phyloP scores from a whole-genome alignment of 2,329 filamentous ascomycete genomes.

The Ceratocystis alfenasii region DNA sequence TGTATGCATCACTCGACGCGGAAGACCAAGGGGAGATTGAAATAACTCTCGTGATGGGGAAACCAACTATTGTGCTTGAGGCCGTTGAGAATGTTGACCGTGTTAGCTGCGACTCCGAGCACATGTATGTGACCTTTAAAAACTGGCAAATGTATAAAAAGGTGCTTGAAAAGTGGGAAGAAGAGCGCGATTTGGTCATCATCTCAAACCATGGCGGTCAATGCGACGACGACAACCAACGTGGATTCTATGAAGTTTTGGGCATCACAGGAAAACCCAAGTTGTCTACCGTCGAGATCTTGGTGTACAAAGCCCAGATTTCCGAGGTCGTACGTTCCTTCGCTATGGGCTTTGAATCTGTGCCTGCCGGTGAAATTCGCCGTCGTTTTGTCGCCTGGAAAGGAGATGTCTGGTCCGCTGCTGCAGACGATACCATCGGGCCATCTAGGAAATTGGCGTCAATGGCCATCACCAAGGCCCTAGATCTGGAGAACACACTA shows the following conservation, averaged over 20 bases:
- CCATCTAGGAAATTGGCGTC: conserved; percentile 21
- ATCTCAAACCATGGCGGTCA: conserved; percentile 35
- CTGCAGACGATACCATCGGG: conserved; percentile 23
- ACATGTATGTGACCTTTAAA: conserved; percentile 24
- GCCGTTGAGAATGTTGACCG: conserved; percentile 22
- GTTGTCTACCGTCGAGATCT: conserved; percentile 28
- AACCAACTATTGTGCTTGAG: conserved; percentile 25
- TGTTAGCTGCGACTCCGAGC: conserved; percentile 22
- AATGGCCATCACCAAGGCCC: conserved; percentile 11
- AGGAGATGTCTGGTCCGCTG: no score
- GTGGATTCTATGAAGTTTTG: conserved; percentile 29
- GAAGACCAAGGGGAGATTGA: conserved; percentile 23
- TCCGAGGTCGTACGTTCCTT: conserved; percentile 26
- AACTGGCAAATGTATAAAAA: conserved; percentile 22
- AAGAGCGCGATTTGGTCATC: conserved; percentile 28
- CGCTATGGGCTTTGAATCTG: conserved; percentile 26
- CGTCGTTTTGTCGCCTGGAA: conserved; percentile 27
- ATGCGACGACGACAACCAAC: conserved; percentile 31
- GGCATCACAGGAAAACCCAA: conserved; percentile 26
- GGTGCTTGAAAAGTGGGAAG: conserved; percentile 23
- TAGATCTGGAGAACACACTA: conserved; percentile 27
- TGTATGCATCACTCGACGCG: conserved; percentile 23
- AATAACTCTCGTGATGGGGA: conserved; percentile 24
- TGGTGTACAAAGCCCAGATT: conserved; percentile 28
- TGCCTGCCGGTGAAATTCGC: conserved; percentile 25